Percentiles rank a stretch among this genome's conserved stretches.
These are phyloP conservation scores for Trichocladium antarcticum DNA, from an alignment of 495 filamentous ascomycete species.

Conservation along the genomic window DNA sequence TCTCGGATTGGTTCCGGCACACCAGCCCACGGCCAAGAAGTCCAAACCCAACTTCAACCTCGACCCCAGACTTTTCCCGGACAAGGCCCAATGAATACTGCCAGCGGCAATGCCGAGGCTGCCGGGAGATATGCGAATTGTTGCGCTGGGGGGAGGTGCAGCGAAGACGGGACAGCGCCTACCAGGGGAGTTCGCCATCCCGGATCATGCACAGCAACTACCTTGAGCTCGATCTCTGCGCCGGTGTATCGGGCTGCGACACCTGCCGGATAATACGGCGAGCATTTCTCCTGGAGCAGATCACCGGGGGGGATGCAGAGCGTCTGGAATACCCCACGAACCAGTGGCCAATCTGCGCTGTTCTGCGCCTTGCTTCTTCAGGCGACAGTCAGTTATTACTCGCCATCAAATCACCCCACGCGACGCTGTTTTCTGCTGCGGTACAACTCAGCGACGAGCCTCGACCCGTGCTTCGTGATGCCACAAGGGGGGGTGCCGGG, in stretches of 20 bases:
- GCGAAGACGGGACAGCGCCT: constrained; percentile 12
- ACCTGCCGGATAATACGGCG: constrained; percentile 21
- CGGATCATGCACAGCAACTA: constrained; percentile 21
- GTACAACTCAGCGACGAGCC: constrained; percentile 7
- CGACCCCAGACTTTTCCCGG: constrained; percentile 8
- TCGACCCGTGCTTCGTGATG: not conserved
- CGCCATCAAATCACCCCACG: constrained; percentile 8
- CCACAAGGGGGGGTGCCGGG: constrained; percentile 6
- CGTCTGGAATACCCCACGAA: constrained; percentile 11
- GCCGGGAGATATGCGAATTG: constrained; percentile 18
- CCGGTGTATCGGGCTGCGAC: constrained; percentile 16
- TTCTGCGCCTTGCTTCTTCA: constrained; percentile 7
- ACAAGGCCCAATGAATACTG: constrained; percentile 14
- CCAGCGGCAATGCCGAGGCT: constrained; percentile 21
- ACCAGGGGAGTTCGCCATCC: constrained; percentile 12
- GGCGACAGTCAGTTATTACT: constrained; percentile 12
- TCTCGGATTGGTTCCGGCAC: not conserved
- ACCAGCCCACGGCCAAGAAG: no score
- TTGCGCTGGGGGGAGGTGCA: constrained; percentile 24
- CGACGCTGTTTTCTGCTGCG: constrained; percentile 12
- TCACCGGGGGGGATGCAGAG: constrained; percentile 17
- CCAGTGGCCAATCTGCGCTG: constrained; percentile 18
- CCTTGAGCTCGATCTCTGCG: constrained; percentile 22
- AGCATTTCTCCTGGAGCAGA: constrained; percentile 22
- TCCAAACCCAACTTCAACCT: not conserved